Conservation (phyloP, 345 rosid genomes). For the Isatis tinctoria region DNA sequence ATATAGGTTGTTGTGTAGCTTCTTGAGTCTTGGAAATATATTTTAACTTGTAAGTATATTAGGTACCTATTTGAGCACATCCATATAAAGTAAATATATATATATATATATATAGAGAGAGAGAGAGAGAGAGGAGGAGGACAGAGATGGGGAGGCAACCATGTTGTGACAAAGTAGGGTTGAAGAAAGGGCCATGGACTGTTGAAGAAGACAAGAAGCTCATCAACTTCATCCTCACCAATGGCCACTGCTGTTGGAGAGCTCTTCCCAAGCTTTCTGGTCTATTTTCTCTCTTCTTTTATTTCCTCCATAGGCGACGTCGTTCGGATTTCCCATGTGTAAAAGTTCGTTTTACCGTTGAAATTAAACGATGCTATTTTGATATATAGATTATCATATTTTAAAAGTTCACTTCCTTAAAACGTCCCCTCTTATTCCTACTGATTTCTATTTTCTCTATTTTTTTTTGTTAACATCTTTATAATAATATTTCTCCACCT, state of each 20-base stretch:
- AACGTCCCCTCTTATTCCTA: background rate
- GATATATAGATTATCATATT: background rate
- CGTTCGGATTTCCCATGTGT: background rate
- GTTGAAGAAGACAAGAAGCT: slow-evolving; percentile 95
- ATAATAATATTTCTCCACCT: background rate
- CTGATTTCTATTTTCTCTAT: background rate
- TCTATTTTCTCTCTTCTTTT: background rate
- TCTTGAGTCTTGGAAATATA: background rate
- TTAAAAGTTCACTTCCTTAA: background rate
- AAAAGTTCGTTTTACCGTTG: background rate
- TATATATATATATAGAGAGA: background rate
- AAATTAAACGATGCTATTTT: background rate
- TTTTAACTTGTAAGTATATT: slow-evolving; percentile 8
- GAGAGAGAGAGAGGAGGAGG: background rate
- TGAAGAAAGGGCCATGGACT: slow-evolving; percentile 98
- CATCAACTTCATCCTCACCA: slow-evolving; percentile 77
- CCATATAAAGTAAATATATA: background rate
- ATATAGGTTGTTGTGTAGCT: slow-evolving; percentile 35
- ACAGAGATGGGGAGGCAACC: slow-evolving; percentile 84
- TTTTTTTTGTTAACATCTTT: background rate
- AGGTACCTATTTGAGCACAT: slow-evolving; percentile 1
- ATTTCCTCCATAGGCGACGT: background rate
- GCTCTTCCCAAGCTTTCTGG: slow-evolving; percentile 83
- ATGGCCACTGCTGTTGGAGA: slow-evolving; percentile 98
- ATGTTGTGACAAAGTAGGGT: slow-evolving; percentile 92